Conservation (phyloP, 1,139 yeast species). For the Kurtzmaniella quercitrusa region DNA sequence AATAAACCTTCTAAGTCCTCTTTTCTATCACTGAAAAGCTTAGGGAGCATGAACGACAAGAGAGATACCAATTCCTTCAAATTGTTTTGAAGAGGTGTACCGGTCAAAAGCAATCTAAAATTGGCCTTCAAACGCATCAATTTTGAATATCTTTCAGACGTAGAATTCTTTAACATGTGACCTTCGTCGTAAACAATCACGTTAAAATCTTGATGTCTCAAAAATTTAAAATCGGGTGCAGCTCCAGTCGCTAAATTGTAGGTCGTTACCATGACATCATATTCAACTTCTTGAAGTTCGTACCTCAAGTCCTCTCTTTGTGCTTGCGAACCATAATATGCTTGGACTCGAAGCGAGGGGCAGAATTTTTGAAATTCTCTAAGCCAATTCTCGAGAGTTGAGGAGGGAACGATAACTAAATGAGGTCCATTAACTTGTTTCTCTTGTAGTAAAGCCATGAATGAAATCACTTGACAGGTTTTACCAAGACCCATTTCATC, state of each 20-base stretch:
- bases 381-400: slow-evolving; percentile 95
- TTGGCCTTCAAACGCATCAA: slow-evolving; percentile 78
- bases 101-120: slow-evolving; percentile 83
- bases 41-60: slow-evolving; percentile 85
- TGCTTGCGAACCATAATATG: slow-evolving; percentile 83
- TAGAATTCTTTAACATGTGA: slow-evolving; percentile 88
- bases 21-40: slow-evolving; percentile 71
- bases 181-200: slow-evolving; percentile 96
- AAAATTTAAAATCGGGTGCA: slow-evolving; percentile 73
- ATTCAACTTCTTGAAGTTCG: slow-evolving; percentile 57
- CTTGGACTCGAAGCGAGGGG: slow-evolving; percentile 77
- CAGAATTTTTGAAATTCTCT: slow-evolving; percentile 90
- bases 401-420: slow-evolving; percentile 88
- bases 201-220: slow-evolving; percentile 72
- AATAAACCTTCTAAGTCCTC: slow-evolving; percentile 81
- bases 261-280: slow-evolving; percentile 91
- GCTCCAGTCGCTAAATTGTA: slow-evolving; percentile 89
- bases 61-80: slow-evolving; percentile 84
- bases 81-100: slow-evolving; percentile 95
- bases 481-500: slow-evolving; percentile 99
- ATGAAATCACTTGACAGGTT: slow-evolving; percentile 94
- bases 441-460: slow-evolving; percentile 78
- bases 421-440: slow-evolving; percentile 60
- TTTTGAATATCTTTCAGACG: slow-evolving; percentile 80
- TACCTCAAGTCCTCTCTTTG: slow-evolving; percentile 85